Evolutionary conservation across 495 filamentous ascomycete species (phyloP).

Genomic region (Penicillium coffeae): DNA sequence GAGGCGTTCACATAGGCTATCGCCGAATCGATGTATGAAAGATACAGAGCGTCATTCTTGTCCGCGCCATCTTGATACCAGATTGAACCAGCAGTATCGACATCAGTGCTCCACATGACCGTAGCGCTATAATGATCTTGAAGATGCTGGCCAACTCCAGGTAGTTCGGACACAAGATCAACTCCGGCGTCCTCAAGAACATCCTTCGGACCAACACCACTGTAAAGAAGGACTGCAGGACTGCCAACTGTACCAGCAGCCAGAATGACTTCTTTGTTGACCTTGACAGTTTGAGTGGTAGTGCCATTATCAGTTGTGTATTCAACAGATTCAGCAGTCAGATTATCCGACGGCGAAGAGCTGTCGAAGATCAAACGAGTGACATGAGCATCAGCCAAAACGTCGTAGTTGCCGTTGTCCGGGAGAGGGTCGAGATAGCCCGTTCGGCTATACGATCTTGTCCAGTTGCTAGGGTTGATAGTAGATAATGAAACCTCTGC

Average conservation of each 20-base stretch:
- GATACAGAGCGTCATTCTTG: slow-evolving; percentile 24
- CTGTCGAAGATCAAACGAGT: slow-evolving; percentile 38
- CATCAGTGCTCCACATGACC: slow-evolving; percentile 23
- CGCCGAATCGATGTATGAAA: slow-evolving; percentile 31
- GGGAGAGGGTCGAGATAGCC: slow-evolving; percentile 42
- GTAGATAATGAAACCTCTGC: slow-evolving; percentile 30
- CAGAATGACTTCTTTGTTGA: slow-evolving; percentile 53
- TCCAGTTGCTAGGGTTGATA: slow-evolving; percentile 35
- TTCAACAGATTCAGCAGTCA: slow-evolving; percentile 28
- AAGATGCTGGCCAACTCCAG: slow-evolving; percentile 48
- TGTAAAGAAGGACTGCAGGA: slow-evolving; percentile 50
- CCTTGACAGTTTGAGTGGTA: slow-evolving; percentile 28
- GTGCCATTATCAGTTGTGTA: slow-evolving; percentile 26
- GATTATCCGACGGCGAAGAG: slow-evolving; percentile 17
- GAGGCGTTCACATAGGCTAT: slow-evolving; percentile 32
- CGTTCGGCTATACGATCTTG: slow-evolving; percentile 29
- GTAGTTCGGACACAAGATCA: slow-evolving; percentile 39
- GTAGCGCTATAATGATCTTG: slow-evolving; percentile 44
- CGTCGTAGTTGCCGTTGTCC: slow-evolving; percentile 36
- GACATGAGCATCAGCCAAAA: slow-evolving; percentile 43
- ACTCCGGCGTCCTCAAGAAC: slow-evolving; percentile 36
- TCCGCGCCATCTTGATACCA: slow-evolving; percentile 26
- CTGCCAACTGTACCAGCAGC: slow-evolving; percentile 53
- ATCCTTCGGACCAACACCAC: slow-evolving; percentile 42
- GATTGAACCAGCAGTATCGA: slow-evolving; percentile 25